These are phyloP conservation scores for Xylariaceae sp. DNA, from an alignment of 2,329 filamentous ascomycete genomes.

Conservation along the genomic window DNA sequence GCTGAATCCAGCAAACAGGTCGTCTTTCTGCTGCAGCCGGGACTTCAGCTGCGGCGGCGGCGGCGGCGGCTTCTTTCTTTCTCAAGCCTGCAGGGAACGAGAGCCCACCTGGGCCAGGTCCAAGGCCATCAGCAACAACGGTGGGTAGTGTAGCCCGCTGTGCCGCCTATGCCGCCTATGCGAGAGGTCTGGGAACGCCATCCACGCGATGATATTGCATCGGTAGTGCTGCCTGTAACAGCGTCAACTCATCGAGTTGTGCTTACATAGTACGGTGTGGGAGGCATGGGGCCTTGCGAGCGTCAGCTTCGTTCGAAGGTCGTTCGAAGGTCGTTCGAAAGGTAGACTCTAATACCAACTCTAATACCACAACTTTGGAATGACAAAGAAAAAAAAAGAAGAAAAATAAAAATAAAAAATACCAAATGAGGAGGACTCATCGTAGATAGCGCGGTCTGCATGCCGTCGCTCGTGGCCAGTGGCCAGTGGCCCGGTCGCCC, in stretches of 20 bases:
- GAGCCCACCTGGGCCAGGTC: neutral
- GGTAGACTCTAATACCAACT: too few relatives aligned
- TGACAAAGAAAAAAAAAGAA: neutral
- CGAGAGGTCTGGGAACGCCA: slow-evolving; percentile 11
- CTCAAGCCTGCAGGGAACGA: slow-evolving; percentile 3
- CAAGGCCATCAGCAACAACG: neutral
- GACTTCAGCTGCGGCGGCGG: slow-evolving; percentile 15
- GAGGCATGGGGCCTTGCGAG: neutral
- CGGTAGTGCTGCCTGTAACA: slow-evolving; percentile 18
- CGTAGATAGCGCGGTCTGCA: neutral
- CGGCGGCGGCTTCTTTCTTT: neutral
- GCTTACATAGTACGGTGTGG: neutral
- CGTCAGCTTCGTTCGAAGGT: neutral
- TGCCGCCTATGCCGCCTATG: neutral
- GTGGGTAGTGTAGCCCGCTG: neutral
- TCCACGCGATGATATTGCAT: slow-evolving; percentile 21
- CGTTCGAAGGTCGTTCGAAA: too few relatives aligned
- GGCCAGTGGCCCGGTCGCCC: neutral
- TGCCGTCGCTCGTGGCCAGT: neutral
- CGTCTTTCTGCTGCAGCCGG: slow-evolving; percentile 10
- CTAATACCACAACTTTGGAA: neutral
- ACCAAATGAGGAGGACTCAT: neutral
- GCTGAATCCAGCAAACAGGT: slow-evolving; percentile 14
- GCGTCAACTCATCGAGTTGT: slow-evolving; percentile 7
- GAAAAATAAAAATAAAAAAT: neutral